phyloP scores from a whole-genome alignment of 2,329 filamentous ascomycete genomes.

The Trichothecium sympodiale region DNA sequence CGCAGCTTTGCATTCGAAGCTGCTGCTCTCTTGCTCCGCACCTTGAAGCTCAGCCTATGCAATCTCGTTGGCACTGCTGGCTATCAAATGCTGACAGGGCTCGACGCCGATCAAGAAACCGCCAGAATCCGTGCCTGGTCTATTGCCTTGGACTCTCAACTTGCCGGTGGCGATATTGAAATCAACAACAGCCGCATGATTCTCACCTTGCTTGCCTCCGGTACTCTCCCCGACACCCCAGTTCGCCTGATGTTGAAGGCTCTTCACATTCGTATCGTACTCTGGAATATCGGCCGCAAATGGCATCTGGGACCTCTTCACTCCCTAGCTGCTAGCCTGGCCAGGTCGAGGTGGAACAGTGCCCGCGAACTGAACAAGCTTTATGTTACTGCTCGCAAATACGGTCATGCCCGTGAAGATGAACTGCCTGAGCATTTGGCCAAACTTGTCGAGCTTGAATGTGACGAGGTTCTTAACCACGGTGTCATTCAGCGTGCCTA shows the following conservation, averaged over 20 bases:
- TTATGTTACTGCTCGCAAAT: conserved; percentile 25
- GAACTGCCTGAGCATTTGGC: conserved; percentile 65
- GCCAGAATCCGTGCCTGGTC: conserved; percentile 86
- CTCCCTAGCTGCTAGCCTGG: conserved; percentile 60
- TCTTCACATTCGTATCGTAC: conserved; percentile 77
- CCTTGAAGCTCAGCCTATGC: conserved; percentile 67
- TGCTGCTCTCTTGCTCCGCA: conserved; percentile 69
- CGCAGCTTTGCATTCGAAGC: conserved; percentile 82
- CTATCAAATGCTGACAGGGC: conserved; percentile 70
- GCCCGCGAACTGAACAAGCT: conserved; percentile 55
- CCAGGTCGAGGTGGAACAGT: conserved; percentile 69
- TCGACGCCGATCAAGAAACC: conserved; percentile 73
- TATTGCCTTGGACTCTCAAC: conserved; percentile 84
- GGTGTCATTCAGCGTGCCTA: conserved; percentile 74
- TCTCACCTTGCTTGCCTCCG: conserved; percentile 77
- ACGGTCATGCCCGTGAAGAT: conserved; percentile 36
- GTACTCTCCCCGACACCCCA: conserved; percentile 75
- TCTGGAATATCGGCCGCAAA: conserved; percentile 64
- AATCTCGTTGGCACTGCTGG: conserved; percentile 66
- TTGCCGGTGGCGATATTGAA: conserved; percentile 81
- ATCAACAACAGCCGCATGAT: conserved; percentile 80
- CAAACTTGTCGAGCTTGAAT: conserved; percentile 65
- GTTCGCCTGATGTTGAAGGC: conserved; percentile 82
- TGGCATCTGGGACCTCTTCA: conserved; percentile 56
- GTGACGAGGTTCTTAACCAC: conserved; percentile 69